Base-by-base conservation (phyloP, 2,329 filamentous ascomycete genomes). In the Periconia digitata region DNA sequence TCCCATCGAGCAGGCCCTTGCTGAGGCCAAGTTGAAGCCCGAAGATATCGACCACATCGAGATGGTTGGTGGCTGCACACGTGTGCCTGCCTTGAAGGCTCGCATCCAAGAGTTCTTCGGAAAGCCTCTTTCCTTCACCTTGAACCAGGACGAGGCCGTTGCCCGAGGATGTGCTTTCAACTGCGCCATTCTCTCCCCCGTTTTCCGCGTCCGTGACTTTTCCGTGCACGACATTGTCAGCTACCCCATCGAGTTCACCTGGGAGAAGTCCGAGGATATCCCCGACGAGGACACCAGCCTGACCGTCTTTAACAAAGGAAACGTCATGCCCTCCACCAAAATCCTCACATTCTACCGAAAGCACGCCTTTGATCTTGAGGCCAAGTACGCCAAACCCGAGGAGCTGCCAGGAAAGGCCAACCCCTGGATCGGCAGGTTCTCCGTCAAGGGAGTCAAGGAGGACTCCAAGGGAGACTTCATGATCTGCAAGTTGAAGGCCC, bases 291-390 rank as follows among this genome's bases (percentile, higher is more conserved):
- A 97, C 73, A 97, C 94, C 47, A 95, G 86, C 78, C 80, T 99
- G 62, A 96, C 90, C 29, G 94, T 99, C 67, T 99, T 99, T 78
- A 95, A 94, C 83, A 91, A 88, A 75, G 92, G 92, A 73, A 96
- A 96, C 69, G 85, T 95, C 56, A 87, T 99, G 81, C 94, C 94
- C 46, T 97, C 92, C 6, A 99, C 94, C 58, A 99, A 99, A 83
- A 97, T 99, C 59, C 85, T 99, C 46, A 99, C 94, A 34, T 99
- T 99, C 79, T 99, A 97, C 82, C 87, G 94, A 63, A 97, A 97
- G 80, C 90, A 97, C 76, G 83, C 91, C 40, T 99, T 97, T 72
- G 92, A 96, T 69, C 82, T 99, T 44, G 94, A 99, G 79, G 94
- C 94, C 51, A 87, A 89, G 63, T 99, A 99, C 71, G 86, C 89